Base-by-base conservation (phyloP, 2,329 filamentous ascomycete species). In the Penicillium sp. region DNA sequence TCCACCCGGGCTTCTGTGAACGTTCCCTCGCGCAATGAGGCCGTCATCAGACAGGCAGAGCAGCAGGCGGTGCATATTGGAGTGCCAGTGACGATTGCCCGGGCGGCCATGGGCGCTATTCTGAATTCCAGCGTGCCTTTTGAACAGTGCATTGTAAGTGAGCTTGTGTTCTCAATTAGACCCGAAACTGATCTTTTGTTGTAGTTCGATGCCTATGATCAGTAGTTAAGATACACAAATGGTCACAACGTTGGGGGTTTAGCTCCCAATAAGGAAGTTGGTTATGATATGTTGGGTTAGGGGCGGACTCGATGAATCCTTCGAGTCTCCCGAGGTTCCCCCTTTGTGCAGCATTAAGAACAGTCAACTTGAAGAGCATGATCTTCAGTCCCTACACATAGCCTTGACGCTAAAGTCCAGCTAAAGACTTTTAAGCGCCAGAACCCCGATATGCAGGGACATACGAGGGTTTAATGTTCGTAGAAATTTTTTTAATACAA, bases 71-170 rank as follows among this genome's bases (percentile, higher is more conserved):
- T 47, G 8, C 35, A 49, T 33, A 49, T 54, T 23, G 52, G 52
- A 25, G 8, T 57, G 13, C 57, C 57, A 19, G 54, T 59, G 9
- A 59, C 48, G 2, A 52, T 57, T 53, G 57, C 48, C 9, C 57
- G 25, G 7, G 57, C 57, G 12, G 48, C 48, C n/a, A 48, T 56
- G 6, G 57, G 48, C 5, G 57, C 54, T 21, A 52, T 57, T 43
- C 6, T 59, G 19, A 52, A 57, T 23, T 52, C 48, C 13, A 59
- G 57, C 38, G 50, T 57, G n/a, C 47, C 23, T 37, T 59, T 57
- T 15, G 54, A 59, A 23, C 13, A 57, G 29, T 57, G 57, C 37
- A 56, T 59, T 25, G 53, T 57, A 31, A 46, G 57, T 53, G 6
- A 21, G 8, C 12, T 47, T 52, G 15, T 3, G 2, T 13, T 27